These are phyloP conservation scores for Phlyctochytrium arcticum DNA, from an alignment of 192 early-diverging fungal species.

Conservation along the genomic window DNA sequence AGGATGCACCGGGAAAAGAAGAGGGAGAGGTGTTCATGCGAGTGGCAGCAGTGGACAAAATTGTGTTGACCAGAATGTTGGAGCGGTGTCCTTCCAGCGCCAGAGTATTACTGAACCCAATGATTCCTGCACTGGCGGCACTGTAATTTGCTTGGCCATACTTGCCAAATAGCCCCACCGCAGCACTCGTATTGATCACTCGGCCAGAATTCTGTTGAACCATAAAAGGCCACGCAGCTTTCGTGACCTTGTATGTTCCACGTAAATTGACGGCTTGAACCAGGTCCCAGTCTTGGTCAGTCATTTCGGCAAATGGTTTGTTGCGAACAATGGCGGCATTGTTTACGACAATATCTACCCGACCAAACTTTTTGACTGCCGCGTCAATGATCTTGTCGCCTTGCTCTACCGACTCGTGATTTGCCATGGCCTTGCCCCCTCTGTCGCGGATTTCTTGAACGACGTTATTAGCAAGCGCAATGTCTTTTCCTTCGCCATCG, in stretches of 20 bases:
- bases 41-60: slow-evolving; percentile 96
- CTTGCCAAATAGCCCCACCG: slow-evolving; percentile 91
- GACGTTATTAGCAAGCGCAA: slow-evolving; percentile 65
- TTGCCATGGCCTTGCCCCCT: slow-evolving; percentile 88
- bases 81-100: slow-evolving; percentile 86
- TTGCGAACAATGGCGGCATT: slow-evolving; percentile 97
- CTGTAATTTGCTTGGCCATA: slow-evolving; percentile 92
- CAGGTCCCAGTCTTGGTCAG: slow-evolving; percentile 92
- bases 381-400: slow-evolving; percentile 92
- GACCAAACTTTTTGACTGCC: slow-evolving; percentile 74
- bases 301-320: slow-evolving; percentile 86
- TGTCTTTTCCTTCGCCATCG: slow-evolving; percentile 37
- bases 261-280: slow-evolving; percentile 86
- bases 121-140: slow-evolving; percentile 86
- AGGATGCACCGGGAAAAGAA: slow-evolving; percentile 84
- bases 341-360: slow-evolving; percentile 81
- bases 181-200: slow-evolving; percentile 92
- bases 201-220: slow-evolving; percentile 90
- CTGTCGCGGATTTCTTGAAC: slow-evolving; percentile 76
- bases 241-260: slow-evolving; percentile 90
- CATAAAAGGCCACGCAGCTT: slow-evolving; percentile 94
- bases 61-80: slow-evolving; percentile 91
- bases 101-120: slow-evolving; percentile 84
- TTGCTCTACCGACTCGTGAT: slow-evolving; percentile 89
- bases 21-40: slow-evolving; percentile 96